Evolutionary conservation across 2,329 filamentous ascomycete species (phyloP).

Genomic region (Clarireedia hainanense): DNA sequence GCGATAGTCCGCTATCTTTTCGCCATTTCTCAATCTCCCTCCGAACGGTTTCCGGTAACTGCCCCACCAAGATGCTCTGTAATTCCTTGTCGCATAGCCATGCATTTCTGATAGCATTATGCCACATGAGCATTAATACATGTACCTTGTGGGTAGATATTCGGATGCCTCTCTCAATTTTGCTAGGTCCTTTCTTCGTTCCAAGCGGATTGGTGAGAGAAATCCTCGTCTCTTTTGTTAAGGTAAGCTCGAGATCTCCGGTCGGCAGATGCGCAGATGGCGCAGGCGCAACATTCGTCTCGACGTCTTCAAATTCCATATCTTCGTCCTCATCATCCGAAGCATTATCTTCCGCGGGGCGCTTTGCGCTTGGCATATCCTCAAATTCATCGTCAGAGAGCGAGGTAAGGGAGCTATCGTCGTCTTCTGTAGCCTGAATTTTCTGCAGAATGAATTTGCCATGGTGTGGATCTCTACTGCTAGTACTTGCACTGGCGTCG

Average conservation of each 20-base stretch:
- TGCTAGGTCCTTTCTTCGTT: conserved; percentile 75
- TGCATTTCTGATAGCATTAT: conserved; percentile 77
- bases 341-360: conserved; percentile 33
- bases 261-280: conserved; percentile 42
- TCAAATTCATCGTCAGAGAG: conserved; percentile 47
- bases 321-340: conserved; percentile 38
- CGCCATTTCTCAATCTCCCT: conserved; percentile 69
- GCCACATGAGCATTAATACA: conserved; percentile 79
- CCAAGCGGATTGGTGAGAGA: conserved; percentile 53
- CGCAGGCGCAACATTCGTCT: conserved; percentile 29
- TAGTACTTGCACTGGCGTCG: conserved; percentile 35
- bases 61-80: conserved; percentile 68
- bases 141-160: conserved; percentile 80
- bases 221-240: conserved; percentile 52
- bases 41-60: conserved; percentile 51
- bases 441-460: conserved; percentile 36
- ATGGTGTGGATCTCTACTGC: conserved; percentile 35
- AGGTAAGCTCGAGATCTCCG: conserved; percentile 67
- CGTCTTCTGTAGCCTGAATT: conserved; percentile 38
- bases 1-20: conserved; percentile 54
- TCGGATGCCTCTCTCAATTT: conserved; percentile 73
- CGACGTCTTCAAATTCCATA: conserved; percentile 55
- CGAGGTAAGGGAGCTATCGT: conserved; percentile 30
- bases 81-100: conserved; percentile 75
- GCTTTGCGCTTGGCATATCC: conserved; percentile 38